Conservation (phyloP, 495 filamentous ascomycete genomes). For the Aspergillus mulundensis region DNA sequence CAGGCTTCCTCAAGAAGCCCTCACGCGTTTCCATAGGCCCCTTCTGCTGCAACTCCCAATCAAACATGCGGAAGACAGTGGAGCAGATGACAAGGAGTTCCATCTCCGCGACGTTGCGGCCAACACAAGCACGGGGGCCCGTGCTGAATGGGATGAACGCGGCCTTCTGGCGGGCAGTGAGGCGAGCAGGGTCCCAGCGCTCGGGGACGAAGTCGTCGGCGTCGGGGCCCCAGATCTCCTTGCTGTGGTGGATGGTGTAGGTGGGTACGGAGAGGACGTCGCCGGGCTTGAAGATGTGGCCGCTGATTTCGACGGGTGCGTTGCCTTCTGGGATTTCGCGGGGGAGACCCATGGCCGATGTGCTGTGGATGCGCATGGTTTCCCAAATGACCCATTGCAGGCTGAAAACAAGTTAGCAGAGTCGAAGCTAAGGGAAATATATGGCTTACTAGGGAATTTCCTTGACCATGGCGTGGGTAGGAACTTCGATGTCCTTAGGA, state of each 20-base stretch:
- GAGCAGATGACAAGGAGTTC: slow-evolving; percentile 77
- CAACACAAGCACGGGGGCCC: slow-evolving; percentile 78
- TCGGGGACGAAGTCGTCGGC: slow-evolving; percentile 81
- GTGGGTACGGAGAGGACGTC: slow-evolving; percentile 80
- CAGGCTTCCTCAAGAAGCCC: slow-evolving; percentile 86
- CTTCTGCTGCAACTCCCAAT: slow-evolving; percentile 66
- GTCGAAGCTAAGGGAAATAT: not conserved
- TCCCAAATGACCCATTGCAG: slow-evolving; percentile 80
- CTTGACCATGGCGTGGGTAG: slow-evolving; percentile 65
- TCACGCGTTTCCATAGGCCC: slow-evolving; percentile 72
- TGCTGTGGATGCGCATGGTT: slow-evolving; percentile 85
- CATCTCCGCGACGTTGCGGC: slow-evolving; percentile 89
- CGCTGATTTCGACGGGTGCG: slow-evolving; percentile 47
- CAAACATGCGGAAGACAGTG: slow-evolving; percentile 71
- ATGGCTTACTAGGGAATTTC: slow-evolving; percentile 64
- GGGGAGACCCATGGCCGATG: slow-evolving; percentile 83
- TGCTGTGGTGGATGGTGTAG: slow-evolving; percentile 83
- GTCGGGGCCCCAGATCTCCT: slow-evolving; percentile 73
- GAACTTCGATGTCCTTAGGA: slow-evolving; percentile 56
- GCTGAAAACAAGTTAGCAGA: slow-evolving; percentile 21
- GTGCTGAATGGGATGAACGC: slow-evolving; percentile 85
- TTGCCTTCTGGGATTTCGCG: slow-evolving; percentile 67
- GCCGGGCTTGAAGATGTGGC: slow-evolving; percentile 66
- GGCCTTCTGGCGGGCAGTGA: slow-evolving; percentile 64
- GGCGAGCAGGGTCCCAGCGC: slow-evolving; percentile 56